Evolutionary conservation across 306 rosid species (phyloP), one percentile per base, ranked within the genome.

Genomic region (Quercus parvula): DNA sequence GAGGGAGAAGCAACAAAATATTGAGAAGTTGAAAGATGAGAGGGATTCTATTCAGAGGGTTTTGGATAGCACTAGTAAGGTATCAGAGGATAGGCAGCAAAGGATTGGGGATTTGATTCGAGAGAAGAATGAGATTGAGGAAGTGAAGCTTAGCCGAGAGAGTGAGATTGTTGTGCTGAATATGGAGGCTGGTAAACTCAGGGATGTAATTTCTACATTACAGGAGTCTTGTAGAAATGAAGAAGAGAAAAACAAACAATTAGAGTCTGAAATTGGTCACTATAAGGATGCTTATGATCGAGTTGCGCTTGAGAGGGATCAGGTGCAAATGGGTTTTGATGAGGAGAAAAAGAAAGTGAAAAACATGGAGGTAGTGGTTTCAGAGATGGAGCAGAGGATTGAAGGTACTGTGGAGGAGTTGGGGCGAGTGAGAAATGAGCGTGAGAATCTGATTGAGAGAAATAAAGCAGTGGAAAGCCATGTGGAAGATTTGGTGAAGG

Each of bases 291-390:
- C 66, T 64, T 55, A 86, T 7, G 87, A 81, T 6, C 61, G 41
- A 35, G 83, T 71, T 49, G 59, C 27, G 24, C 59, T 27, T 8
- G 84, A 81, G 76, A 86, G 69, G 77, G 77, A 77, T 10, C 73
- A 80, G 61, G 72, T 71, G 66, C 75, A 68, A 59, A 87, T 77
- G 84, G 78, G 15, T 38, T 85, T 86, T 74, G 77, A 70, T 8
- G 90, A 74, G 82, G 91, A 90, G 90, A 83, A 52, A 71, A 83
- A 74, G 49, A 79, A 80, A n/a, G 90, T 79, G 62, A 85, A 79
- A 69, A 75, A 77, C 10, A 73, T 92, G 82, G 71, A 59, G 77
- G 67, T 61, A 76, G 63, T 61, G 52, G 55, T 92, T 70, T 79
- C 78, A 1, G 80, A 73, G 20, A 78, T 46, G 85, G 84, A 88